Base-by-base conservation (phyloP, 768 basidiomycete genomes). In the Arthromyces matolae region DNA sequence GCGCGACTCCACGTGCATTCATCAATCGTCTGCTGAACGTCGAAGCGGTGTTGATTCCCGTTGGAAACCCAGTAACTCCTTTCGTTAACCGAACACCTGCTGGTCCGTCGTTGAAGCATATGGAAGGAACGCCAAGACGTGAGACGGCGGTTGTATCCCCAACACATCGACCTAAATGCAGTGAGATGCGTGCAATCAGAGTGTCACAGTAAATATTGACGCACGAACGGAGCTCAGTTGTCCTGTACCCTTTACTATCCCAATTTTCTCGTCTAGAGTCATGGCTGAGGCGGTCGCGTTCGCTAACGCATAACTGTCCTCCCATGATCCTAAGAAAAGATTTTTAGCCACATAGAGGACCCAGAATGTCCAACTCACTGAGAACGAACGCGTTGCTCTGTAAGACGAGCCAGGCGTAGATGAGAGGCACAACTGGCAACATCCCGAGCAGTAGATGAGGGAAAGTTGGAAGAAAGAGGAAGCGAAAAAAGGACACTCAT, bases 1-100 rank as follows among this genome's bases (percentile, higher is more conserved):
- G 66, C 0, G 83, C 83, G 3, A 69, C 65, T 3, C 81, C 86
- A 36, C 85, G 71, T 27, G 73, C 71, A 40, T 79, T 74, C 71
- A 87, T 85, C 10, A 88, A 64, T 25, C 81, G 70, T 22, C 78
- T 71, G 61, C 84, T 79, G 59, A 78, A 80, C 12, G 75, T 76
- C 5, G 72, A 63, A 4, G 75, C 75, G 5, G 65, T 57, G 32
- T 75, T 81, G 57, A 85, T 76, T 0, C 79, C 82, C 1, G 84
- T 68, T 0, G 86, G 86, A 39, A 72, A 77, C 0, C 73, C 75
- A 14, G 75, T 76, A 0, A 75, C 73, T 22, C 70, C 70, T 53
- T 70, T 71, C 28, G 63, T 63, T n/a, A 71, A 54, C 9, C 72
- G 68, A 13, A 74, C 12, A 1, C 76, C 76, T 19, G 74, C 74